These are phyloP conservation scores for Neofusicoccum kwambonambiense DNA, from an alignment of 2,329 filamentous ascomycete species.

Conservation along the genomic window DNA sequence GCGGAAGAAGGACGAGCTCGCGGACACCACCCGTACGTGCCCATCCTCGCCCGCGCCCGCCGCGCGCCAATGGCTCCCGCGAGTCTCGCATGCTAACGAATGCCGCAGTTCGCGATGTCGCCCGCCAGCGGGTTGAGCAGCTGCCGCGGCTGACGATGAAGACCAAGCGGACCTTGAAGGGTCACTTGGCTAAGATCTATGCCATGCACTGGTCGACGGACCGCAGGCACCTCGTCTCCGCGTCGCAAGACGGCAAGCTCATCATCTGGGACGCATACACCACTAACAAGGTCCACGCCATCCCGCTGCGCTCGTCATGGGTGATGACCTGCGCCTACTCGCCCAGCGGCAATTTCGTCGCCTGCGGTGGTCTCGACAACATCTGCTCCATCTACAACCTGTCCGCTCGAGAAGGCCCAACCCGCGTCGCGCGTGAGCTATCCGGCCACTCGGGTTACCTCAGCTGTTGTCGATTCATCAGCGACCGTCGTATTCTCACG, in stretches of 20 bases:
- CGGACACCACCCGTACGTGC: constrained; percentile 90
- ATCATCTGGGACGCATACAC: constrained; percentile 99
- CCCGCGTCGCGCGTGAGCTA: constrained; percentile 89
- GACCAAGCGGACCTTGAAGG: constrained; percentile 93
- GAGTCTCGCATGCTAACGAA: not conserved
- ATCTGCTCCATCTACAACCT: constrained; percentile 99
- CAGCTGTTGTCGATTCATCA: constrained; percentile 98
- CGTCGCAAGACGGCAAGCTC: constrained; percentile 97
- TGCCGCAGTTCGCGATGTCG: constrained; percentile 79
- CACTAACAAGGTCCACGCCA: constrained; percentile 99
- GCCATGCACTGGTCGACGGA: constrained; percentile 99
- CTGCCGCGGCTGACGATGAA: constrained; percentile 96
- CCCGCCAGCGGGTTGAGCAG: constrained; percentile 86
- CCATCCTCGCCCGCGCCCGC: constrained; percentile 8
- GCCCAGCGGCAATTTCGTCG: constrained; percentile 96
- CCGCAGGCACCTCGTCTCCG: constrained; percentile 92
- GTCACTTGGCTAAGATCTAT: constrained; percentile 98
- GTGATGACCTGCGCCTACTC: constrained; percentile 99
- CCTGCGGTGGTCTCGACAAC: constrained; percentile 97
- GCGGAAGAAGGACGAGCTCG: constrained; percentile 99
- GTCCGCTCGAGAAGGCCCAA: constrained; percentile 94
- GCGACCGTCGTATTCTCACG: constrained; percentile 94
- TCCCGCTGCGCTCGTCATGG: constrained; percentile 95
- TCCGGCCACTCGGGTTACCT: constrained; percentile 97
- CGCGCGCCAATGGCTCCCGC: not conserved